These are phyloP conservation scores for Microthlaspi erraticum DNA, from an alignment of 345 rosid species.

Conservation along the genomic window DNA sequence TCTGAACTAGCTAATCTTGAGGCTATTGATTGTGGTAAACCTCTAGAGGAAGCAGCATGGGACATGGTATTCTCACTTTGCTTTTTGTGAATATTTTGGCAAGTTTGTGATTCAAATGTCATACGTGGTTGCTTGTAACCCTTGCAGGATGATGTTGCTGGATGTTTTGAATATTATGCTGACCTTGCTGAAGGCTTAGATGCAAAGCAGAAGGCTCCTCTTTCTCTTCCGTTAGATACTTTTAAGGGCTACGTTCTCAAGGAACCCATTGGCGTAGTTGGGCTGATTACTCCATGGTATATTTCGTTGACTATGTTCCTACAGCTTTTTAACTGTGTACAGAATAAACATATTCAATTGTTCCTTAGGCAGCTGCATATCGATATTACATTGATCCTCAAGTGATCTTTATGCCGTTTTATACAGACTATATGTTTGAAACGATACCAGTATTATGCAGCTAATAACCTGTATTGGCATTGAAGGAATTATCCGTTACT, in stretches of 20 bases:
- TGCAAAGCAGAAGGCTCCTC: constrained; percentile 82
- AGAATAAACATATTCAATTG: too few species aligned
- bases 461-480: constrained; percentile 30
- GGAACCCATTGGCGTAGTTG: constrained; percentile 98
- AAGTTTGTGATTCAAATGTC: constrained; percentile 16
- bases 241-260: constrained; percentile 77
- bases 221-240: constrained; percentile 83
- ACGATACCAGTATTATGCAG: constrained; percentile 9
- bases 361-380: not conserved
- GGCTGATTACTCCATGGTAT: constrained; percentile 96
- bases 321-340: not conserved
- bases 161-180: constrained; percentile 93
- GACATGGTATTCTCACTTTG: constrained; percentile 67
- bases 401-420: constrained; percentile 1
- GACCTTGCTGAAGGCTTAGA: constrained; percentile 96
- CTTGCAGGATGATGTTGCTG: constrained; percentile 94
- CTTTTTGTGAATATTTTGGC: not conserved
- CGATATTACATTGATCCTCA: constrained; percentile 15
- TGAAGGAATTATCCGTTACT: constrained; percentile 95
- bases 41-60: constrained; percentile 90
- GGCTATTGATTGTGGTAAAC: constrained; percentile 90
- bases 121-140: constrained; percentile 41
- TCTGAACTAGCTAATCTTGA: constrained; percentile 80
- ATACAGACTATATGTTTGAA: not conserved
- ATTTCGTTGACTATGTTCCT: constrained; percentile 13